Evolutionary conservation across 495 filamentous ascomycete genomes (phyloP).

Genomic region (Trichoderma virens): DNA sequence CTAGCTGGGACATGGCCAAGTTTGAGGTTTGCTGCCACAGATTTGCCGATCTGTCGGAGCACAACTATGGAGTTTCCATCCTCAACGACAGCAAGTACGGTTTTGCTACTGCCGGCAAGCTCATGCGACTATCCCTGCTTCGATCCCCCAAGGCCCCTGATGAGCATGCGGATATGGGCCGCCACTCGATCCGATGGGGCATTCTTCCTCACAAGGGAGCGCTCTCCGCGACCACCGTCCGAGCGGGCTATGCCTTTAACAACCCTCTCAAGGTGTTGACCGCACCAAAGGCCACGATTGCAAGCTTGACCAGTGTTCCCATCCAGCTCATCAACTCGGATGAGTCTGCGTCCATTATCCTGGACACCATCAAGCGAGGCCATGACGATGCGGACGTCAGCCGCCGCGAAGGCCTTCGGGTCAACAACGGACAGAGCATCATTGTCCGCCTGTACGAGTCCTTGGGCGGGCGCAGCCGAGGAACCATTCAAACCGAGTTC

Average conservation of each 20-base stretch:
- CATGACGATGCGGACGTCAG: constrained; percentile 92
- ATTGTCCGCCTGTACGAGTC: constrained; percentile 84
- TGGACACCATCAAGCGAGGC: constrained; percentile 84
- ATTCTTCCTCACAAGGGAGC: constrained; percentile 76
- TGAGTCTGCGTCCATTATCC: constrained; percentile 47
- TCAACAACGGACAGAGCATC: constrained; percentile 62
- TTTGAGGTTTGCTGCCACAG: constrained; percentile 98
- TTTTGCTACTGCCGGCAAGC: constrained; percentile 82
- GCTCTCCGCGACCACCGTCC: constrained; percentile 64
- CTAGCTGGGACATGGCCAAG: constrained; percentile 97
- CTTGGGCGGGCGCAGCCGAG: constrained; percentile 73
- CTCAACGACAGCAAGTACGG: constrained; percentile 97
- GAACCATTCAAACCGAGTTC: constrained; percentile 54
- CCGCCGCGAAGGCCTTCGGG: constrained; percentile 55
- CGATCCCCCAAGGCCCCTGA: constrained; percentile 94
- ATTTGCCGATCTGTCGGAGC: constrained; percentile 92
- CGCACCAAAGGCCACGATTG: constrained; percentile 22
- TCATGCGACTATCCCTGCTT: constrained; percentile 87
- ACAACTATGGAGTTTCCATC: constrained; percentile 86
- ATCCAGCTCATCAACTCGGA: constrained; percentile 48
- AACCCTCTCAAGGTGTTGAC: constrained; percentile 57
- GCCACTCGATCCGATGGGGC: constrained; percentile 81
- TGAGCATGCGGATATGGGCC: constrained; percentile 93
- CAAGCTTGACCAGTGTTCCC: constrained; percentile 31
- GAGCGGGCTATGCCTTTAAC: constrained; percentile 86